These are phyloP conservation scores for Vaccinium darrowii DNA, from an alignment of 148 eudicot species.

Conservation along the genomic window DNA sequence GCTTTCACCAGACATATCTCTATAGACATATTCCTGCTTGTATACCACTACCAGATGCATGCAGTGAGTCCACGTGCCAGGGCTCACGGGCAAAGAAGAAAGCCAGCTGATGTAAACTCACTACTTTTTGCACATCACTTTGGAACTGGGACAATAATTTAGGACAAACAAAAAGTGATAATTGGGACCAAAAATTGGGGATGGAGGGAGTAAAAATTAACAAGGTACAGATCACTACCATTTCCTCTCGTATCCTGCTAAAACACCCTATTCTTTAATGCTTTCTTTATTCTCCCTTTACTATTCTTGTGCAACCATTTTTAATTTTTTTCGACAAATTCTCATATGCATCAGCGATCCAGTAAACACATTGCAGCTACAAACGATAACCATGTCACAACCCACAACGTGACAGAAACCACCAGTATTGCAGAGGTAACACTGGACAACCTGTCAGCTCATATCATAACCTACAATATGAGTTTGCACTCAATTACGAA, in stretches of 20 bases:
- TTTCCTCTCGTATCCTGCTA: neutral
- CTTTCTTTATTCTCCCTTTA: neutral
- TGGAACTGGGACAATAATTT: too few relatives aligned
- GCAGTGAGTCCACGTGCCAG: too few relatives aligned
- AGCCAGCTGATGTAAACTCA: too few relatives aligned
- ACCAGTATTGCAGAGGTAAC: neutral
- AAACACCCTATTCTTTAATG: neutral
- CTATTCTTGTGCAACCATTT: neutral
- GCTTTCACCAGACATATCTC: too few relatives aligned
- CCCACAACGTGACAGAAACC: neutral
- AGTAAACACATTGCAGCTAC: neutral
- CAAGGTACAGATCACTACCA: neutral
- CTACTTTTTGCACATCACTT: too few relatives aligned
- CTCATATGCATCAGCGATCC: neutral
- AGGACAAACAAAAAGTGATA: too few relatives aligned
- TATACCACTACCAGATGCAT: too few relatives aligned
- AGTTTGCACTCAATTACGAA: neutral
- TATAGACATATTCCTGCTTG: too few relatives aligned
- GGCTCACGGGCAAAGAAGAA: too few relatives aligned
- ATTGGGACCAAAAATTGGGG: neutral
- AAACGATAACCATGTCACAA: neutral
- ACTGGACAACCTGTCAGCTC: neutral
- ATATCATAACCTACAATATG: neutral
- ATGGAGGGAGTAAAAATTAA: neutral
- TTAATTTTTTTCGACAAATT: neutral